Conservation (phyloP, 2,329 filamentous ascomycete species). For the Plectosphaerella cucumerina region DNA sequence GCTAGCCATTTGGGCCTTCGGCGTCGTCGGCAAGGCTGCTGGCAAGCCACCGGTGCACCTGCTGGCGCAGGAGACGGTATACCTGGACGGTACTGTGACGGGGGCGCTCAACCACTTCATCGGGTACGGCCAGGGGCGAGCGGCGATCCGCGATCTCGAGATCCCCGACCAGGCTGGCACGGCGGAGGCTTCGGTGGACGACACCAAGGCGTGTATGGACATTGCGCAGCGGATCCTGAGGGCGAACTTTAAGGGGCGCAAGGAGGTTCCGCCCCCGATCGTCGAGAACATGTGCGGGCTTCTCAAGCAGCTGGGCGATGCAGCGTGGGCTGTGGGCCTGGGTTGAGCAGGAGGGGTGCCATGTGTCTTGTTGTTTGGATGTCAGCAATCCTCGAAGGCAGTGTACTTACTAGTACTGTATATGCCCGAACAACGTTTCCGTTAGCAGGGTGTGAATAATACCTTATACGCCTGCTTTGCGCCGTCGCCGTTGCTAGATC, state of each 20-base stretch:
- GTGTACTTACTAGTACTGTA: no score
- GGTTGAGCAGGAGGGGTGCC: constrained; percentile 6
- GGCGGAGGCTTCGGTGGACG: constrained; percentile 40
- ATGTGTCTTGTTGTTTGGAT: no score
- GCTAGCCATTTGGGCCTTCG: constrained; percentile 66
- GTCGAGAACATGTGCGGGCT: constrained; percentile 65
- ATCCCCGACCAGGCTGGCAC: constrained; percentile 20
- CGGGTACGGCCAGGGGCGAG: constrained; percentile 47
- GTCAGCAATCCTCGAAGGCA: no score
- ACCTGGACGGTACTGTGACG: constrained; percentile 52
- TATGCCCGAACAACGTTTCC: no score
- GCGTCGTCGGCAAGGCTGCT: constrained; percentile 48
- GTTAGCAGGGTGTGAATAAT: no score
- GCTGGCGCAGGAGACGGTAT: neutral
- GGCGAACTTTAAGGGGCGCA: constrained; percentile 41
- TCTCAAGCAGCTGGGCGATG: constrained; percentile 55
- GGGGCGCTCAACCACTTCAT: constrained; percentile 53
- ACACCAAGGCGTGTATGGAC: constrained; percentile 56
- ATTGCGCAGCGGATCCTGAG: constrained; percentile 52
- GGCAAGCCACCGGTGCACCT: constrained; percentile 32
- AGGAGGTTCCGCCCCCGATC: constrained; percentile 50
- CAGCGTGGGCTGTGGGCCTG: constrained; percentile 34
- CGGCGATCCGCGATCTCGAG: constrained; percentile 41
- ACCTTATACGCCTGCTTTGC: no score
- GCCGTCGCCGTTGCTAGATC: no score